Conservation (phyloP, 169 alveolate species). For the Plasmodium gonderi region DNA sequence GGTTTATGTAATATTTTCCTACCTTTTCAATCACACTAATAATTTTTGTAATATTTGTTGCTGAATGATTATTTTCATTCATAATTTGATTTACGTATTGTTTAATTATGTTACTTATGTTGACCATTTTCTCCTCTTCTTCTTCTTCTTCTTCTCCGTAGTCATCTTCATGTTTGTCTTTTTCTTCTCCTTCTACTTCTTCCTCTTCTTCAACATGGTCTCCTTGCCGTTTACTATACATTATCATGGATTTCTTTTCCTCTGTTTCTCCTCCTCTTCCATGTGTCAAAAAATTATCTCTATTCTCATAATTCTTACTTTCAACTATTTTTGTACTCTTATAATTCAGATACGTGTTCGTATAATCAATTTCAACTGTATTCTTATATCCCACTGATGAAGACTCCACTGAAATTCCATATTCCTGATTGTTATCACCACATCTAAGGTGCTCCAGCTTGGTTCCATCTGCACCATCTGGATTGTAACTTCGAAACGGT, state of each 20-base stretch:
- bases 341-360: constrained; percentile 32
- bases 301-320: background rate
- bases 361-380: constrained; percentile 40
- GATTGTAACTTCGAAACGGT: too few relatives aligned
- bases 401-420: background rate
- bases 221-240: background rate
- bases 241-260: background rate
- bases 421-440: too few relatives aligned
- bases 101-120: constrained; percentile 29
- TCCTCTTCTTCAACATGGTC: background rate
- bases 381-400: background rate
- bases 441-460: too few relatives aligned
- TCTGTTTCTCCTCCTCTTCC: background rate
- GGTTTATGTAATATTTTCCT: constrained; percentile 57
- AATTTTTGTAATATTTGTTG: constrained; percentile 3
- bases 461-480: too few relatives aligned
- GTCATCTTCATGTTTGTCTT: background rate
- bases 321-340: background rate
- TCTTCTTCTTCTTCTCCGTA: constrained; percentile 26
- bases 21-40: constrained; percentile 51
- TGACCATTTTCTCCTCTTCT: constrained; percentile 57
- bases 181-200: background rate
- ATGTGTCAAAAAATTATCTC: background rate
- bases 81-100: constrained; percentile 18
- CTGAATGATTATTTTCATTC: background rate